Percentiles rank a stretch among this genome's conserved stretches.
phyloP scores from a whole-genome alignment of 2,329 filamentous ascomycete genomes.

The Lasiodiplodia citricola region DNA sequence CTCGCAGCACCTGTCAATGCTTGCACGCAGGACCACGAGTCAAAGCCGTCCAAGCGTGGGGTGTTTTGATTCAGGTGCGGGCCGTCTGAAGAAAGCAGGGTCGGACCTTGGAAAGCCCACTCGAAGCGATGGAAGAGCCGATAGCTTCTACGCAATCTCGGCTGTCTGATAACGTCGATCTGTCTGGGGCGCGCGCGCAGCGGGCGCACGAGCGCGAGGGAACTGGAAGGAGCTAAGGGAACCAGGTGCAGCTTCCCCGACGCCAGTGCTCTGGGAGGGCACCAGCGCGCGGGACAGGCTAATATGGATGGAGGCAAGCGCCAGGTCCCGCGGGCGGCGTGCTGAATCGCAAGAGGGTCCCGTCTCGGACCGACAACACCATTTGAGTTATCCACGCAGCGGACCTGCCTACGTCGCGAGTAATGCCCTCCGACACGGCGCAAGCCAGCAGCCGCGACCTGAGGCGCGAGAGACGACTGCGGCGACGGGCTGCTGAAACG shows the following conservation, averaged over 20 bases:
- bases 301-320: slow-evolving; percentile 23
- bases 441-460: slow-evolving; percentile 1
- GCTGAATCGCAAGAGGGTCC: slow-evolving; percentile 32
- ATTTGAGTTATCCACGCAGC: slow-evolving; percentile 22
- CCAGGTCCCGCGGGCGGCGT: slow-evolving; percentile 27
- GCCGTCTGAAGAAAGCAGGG: slow-evolving; percentile 33
- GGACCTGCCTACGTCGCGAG: slow-evolving; percentile 11
- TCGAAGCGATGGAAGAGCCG: slow-evolving; percentile 40
- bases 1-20: slow-evolving; percentile 11
- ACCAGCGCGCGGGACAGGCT: slow-evolving; percentile 17
- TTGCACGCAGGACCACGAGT: slow-evolving; percentile 30
- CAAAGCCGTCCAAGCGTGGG: slow-evolving; percentile 29
- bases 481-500: slow-evolving; percentile 20
- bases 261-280: slow-evolving; percentile 35
- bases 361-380: slow-evolving; percentile 25
- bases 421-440: slow-evolving; percentile 8
- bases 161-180: slow-evolving; percentile 44
- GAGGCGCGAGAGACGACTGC: slow-evolving; percentile 6
- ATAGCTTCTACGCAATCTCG: slow-evolving; percentile 36
- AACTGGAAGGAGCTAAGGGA: slow-evolving; percentile 37
- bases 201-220: not conserved
- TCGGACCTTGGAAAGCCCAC: slow-evolving; percentile 6
- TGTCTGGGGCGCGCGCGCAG: slow-evolving; percentile 26
- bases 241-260: slow-evolving; percentile 45
- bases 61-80: slow-evolving; percentile 31